Base-by-base conservation (phyloP, 2,329 filamentous ascomycete species). In the Penicillium sp. region DNA sequence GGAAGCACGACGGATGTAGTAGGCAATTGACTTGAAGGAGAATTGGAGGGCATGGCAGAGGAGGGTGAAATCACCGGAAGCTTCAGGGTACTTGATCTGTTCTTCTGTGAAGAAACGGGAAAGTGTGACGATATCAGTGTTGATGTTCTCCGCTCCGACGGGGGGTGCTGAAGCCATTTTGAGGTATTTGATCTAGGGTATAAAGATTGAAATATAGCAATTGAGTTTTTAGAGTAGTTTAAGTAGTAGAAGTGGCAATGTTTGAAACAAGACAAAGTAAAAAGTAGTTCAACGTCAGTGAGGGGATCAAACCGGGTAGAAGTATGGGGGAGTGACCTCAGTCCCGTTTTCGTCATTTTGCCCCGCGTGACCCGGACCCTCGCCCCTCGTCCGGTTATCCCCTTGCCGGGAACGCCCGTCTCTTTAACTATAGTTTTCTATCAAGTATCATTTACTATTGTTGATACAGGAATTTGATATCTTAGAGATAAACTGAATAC, bases 11-110 rank as follows among this genome's bases (percentile, higher is more conserved):
- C 93, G 92, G 77, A 99, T 99, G 82, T 97, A 99, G 83, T 97
- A 96, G 68, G 94, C 91, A 76, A 99, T 99, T 65, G 91, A 96
- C 82, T 99, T 99, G 88, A 99, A 99, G 63, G 94, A 93, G 82
- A 97, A 99, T 78, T 97, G 94, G 57, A 99, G 89, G 58, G 94
- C 92, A 75, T 99, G 94, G 83, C 92, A 97, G 58, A 99, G 86
- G 51, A 99, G 85, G 91, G 94, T 99, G 79, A 99, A 99, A 79
- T 99, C 94, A 80, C 94, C 94, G 14, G 92, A 97, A 52, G 94
- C 94, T 75, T 97, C 92, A 73, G 89, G 88, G 79, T 95, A 87
- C 78, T 97, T 97, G 60, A 82, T 78, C 76, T 99, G 94, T 80
- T 97, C 92, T 80, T 99, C 94, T 31, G 92, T 97, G 68, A 99